Evolutionary conservation across 2,329 filamentous ascomycete genomes (phyloP), one percentile per base, ranked within the genome.

Genomic region (Epichloe sp.): DNA sequence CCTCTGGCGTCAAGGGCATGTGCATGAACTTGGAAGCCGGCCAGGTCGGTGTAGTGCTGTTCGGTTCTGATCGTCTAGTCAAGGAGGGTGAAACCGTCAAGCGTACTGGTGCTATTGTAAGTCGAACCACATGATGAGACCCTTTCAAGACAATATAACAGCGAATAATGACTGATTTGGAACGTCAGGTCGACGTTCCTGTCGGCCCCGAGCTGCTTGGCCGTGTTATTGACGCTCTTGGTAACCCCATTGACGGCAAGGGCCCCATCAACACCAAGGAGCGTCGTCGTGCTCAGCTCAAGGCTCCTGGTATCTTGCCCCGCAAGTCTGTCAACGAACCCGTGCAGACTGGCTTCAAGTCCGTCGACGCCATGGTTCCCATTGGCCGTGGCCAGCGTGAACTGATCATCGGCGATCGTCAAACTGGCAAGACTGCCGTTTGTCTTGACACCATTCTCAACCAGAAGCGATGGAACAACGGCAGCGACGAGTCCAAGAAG

Each of bases 21-120:
- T 97, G 91, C 88, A 97, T 98, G 91, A 98, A 98, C 87, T 85
- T 98, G 77, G 93, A 98, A 80, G 93, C 93, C 75, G 93, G 93
- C 74, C 93, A 97, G 78, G 93, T 98, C 78, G 93, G 93, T 95
- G 90, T 98, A 68, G 93, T 98, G 83, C 83, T 98, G 70, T 98
- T 98, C 83, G 93, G 93, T 85, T 97, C 93, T 70, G 93, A 98
- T 79, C 90, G 93, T 90, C 82, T 96, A 66, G 93, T 98, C 83
- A 93, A 88, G 82, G 93, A 98, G 78, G 93, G 93, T 70, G 91
- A 98, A 82, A 91, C 87, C 61, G 93, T 98, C 76, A 97, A 95
- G 86, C 91, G 93, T 85, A 98, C 93, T 67, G 93, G 93, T 73
- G 81, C 95, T 78, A 98, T 98, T 85, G 93, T 95, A 76, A 76